Percentiles rank a stretch among this genome's conserved stretches.
These are phyloP conservation scores for Corymbia citriodora DNA, from an alignment of 441 rosid species.

Conservation along the genomic window DNA sequence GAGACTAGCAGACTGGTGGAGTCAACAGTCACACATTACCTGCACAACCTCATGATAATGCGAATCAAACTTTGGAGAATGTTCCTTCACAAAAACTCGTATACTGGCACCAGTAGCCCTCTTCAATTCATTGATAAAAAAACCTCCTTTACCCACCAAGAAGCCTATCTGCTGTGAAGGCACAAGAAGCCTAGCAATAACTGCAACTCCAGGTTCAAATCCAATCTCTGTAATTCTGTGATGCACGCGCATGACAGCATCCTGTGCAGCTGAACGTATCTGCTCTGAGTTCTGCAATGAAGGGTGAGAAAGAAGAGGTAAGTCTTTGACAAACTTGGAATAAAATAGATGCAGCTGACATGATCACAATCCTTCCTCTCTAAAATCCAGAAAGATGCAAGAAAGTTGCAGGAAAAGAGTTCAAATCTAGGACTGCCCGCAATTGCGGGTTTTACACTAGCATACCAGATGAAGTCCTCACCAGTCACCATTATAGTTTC, in stretches of 20 bases:
- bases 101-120: constrained; percentile 58
- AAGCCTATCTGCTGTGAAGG: constrained; percentile 48
- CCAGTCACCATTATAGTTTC: not conserved
- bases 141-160: constrained; percentile 55
- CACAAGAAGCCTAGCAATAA: constrained; percentile 54
- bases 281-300: constrained; percentile 41
- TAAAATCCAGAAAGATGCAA: not conserved
- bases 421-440: not conserved
- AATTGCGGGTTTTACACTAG: not conserved
- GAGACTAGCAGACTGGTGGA: not conserved
- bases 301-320: not conserved
- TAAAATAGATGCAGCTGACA: not conserved
- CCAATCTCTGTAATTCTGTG: constrained; percentile 58
- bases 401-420: not conserved
- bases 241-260: constrained; percentile 56
- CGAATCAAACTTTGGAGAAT: constrained; percentile 32
- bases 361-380: not conserved
- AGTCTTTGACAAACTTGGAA: not conserved
- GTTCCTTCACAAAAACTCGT: constrained; percentile 47
- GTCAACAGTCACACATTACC: constrained; percentile 20
- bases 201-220: constrained; percentile 51
- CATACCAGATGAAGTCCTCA: not conserved
- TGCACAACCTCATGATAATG: constrained; percentile 57
- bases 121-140: constrained; percentile 47
- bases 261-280: constrained; percentile 53